Percentiles rank a stretch among this genome's conserved stretches.
Conservation (phyloP, 225 moss, liverwort and hornwort species). For the Physcomitrellopsis africana region DNA sequence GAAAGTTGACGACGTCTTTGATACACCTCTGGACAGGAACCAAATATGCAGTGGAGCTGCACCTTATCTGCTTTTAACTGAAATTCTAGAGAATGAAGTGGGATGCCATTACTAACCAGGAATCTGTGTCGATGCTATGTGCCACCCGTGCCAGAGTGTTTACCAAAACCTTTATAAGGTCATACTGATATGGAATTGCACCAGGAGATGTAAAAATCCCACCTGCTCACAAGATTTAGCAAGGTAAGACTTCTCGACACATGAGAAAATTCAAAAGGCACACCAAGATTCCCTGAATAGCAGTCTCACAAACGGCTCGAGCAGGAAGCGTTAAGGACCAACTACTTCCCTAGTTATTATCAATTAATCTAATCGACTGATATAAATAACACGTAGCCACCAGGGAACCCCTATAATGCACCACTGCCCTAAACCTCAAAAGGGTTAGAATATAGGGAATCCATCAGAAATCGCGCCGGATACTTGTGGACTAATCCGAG, state of each 20-base stretch:
- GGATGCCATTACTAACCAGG: constrained; percentile 10
- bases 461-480: no score
- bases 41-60: constrained; percentile 5
- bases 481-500: not conserved
- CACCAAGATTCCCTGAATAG: constrained; percentile 19
- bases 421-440: no score
- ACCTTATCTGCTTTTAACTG: not conserved
- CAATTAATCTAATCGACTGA: no score
- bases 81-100: constrained; percentile 8
- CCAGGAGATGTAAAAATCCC: not conserved
- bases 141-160: not conserved
- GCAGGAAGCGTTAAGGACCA: no score
- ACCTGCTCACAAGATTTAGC: not conserved
- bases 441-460: not conserved
- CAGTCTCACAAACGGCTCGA: no score
- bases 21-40: not conserved
- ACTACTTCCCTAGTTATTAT: no score
- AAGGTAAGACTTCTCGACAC: not conserved
- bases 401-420: no score
- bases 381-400: no score
- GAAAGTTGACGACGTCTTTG: constrained; percentile 16
- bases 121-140: not conserved
- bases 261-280: not conserved
- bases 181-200: not conserved
- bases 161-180: constrained; percentile 12